These are phyloP conservation scores for Penicillium fimorum DNA, from an alignment of 495 filamentous ascomycete species.

Conservation along the genomic window DNA sequence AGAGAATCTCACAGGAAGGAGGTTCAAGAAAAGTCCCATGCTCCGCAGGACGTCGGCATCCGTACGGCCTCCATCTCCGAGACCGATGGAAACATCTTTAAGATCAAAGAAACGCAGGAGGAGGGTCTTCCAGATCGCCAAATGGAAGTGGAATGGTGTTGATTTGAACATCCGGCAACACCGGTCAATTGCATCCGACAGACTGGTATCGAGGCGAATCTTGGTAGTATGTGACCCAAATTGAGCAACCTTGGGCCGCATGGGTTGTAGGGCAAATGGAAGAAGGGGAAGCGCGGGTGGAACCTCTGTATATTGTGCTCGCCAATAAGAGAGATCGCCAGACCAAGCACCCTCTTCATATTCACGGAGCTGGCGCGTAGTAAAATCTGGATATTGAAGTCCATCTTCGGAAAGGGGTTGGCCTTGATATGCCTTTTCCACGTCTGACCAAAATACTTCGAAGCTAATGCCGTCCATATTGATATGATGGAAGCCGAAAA, in stretches of 20 bases:
- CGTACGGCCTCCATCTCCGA: conserved; percentile 43
- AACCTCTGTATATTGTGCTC: conserved; percentile 19
- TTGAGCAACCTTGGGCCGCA: conserved; percentile 12
- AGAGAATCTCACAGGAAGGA: conserved; percentile 45
- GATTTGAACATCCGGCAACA: conserved; percentile 21
- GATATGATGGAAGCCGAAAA: conserved; percentile 48
- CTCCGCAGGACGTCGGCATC: conserved; percentile 27
- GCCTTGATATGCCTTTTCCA: conserved; percentile 38
- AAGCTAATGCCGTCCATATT: conserved; percentile 48
- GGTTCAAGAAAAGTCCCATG: conserved; percentile 49
- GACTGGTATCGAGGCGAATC: conserved; percentile 14
- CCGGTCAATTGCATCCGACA: conserved; percentile 19
- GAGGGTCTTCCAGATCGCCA: conserved; percentile 36
- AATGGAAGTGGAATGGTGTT: conserved; percentile 46
- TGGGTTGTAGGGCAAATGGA: conserved; percentile 19
- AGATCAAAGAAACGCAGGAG: conserved; percentile 24
- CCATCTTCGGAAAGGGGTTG: conserved; percentile 7
- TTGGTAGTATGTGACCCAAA: conserved; percentile 14
- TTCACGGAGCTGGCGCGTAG: conserved; percentile 22
- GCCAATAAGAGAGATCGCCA: conserved; percentile 38
- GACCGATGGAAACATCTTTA: conserved; percentile 42
- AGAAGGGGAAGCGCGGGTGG: conserved; percentile 40
- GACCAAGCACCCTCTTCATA: conserved; percentile 18
- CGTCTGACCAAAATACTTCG: conserved; percentile 38
- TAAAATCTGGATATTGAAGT: conserved; percentile 30